Base-by-base conservation (phyloP, 1,139 yeast genomes). In the Debaryomycetaceae sp. region DNA sequence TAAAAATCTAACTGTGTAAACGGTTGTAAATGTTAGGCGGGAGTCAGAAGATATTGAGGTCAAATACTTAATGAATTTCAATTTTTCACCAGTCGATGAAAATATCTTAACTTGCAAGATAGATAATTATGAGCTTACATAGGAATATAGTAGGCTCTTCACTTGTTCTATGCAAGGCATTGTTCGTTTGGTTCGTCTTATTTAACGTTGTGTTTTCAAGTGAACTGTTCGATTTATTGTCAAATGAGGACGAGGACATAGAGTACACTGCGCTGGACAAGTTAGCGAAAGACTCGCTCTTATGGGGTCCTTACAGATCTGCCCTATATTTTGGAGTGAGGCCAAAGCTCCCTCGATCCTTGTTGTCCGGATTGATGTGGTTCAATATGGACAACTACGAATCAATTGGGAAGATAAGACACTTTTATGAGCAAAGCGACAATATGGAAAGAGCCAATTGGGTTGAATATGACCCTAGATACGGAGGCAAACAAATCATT, bases 301-400 rank as follows among this genome's bases (percentile, higher is more conserved):
- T 73, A 34, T 93, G 99, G 99, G 98, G 97, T 0, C 96, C 98
- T 0, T 93, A 91, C 65, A 69, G 98, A 53, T 84, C 97, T 9
- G 86, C 89, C 45, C 72, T 89, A 40, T 93, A 91, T 65, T 73
- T 91, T 52, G 98, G 99, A 0, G 66, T 93, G 38, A 75, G 93
- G 41, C 97, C 99, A 2, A 70, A 91, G 40, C 60, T 83, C 40
- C 86, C 96, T n/a, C 72, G 83, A 39, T 86, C 96, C 1, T 71
- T 93, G 42, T 61, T 87, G 49, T 74, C 90, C 8, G 99, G 99
- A 0, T 65, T 91, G 31, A 82, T 93, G 83, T 93, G 99, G 99
- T 88, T 83, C 67, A 83, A 84, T 54, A 75, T 81, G 6, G 85
- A 87, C 49, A 68, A 72, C 36, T 75, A 77, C 50, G 63, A 68